phyloP scores from a whole-genome alignment of 2,329 filamentous ascomycete genomes.

The Nemania abortiva region DNA sequence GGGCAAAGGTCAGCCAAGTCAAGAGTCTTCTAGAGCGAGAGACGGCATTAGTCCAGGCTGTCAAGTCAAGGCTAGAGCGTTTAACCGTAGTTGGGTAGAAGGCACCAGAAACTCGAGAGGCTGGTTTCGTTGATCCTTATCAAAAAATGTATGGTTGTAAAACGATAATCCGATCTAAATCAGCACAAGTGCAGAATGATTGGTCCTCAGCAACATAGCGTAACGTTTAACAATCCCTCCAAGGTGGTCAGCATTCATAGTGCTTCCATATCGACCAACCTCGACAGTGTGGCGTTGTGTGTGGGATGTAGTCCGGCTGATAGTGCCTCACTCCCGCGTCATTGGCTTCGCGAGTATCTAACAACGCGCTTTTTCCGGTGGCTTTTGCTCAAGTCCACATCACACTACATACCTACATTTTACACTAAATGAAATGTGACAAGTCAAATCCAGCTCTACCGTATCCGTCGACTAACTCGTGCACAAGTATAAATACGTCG shows the following conservation, averaged over 20 bases:
- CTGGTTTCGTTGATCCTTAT: conserved; percentile 27
- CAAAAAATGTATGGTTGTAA: conserved; percentile 41
- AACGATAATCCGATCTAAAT: conserved; percentile 18
- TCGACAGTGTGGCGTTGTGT: conserved; percentile 27
- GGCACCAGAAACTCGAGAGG: conserved; percentile 25
- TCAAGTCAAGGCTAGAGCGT: conserved; percentile 71
- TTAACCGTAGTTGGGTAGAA: conserved; percentile 56
- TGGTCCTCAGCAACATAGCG: conserved; percentile 3
- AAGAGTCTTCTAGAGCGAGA: conserved; percentile 74
- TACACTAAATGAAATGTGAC: not conserved
- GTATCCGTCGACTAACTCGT: not conserved
- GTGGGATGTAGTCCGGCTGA: conserved; percentile 17
- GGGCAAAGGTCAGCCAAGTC: conserved; percentile 73
- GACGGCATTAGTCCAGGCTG: conserved; percentile 75
- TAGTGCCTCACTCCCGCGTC: conserved; percentile 10
- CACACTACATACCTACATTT: conserved; percentile 13
- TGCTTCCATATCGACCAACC: conserved; percentile 9
- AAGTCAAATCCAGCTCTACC: not conserved
- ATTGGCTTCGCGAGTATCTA: conserved; percentile 23
- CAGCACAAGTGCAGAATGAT: conserved; percentile 24
- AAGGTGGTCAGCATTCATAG: conserved; percentile 30
- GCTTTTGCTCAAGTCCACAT: conserved; percentile 15
- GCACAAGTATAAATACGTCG: conserved; percentile 15
- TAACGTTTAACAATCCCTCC: conserved; percentile 10
- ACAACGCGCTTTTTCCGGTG: conserved; percentile 11